Base-by-base conservation (phyloP, 176 grass and related monocot species). In the Aegilops sharonensis region DNA sequence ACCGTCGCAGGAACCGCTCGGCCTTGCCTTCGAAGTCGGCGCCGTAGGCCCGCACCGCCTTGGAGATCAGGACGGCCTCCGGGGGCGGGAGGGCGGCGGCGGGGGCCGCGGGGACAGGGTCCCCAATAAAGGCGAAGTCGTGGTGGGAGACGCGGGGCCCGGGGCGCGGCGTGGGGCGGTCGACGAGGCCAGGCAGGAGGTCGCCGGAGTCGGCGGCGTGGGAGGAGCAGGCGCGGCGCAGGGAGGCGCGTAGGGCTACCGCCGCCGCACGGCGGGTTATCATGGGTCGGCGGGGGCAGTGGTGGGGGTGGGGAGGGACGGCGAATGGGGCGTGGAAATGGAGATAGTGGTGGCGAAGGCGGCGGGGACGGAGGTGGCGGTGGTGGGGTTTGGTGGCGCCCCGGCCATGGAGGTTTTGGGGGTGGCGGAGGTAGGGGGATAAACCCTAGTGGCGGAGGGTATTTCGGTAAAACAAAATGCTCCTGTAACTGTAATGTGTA, bases 61-160 rank as follows among this genome's bases (percentile, higher is more conserved):
- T 96, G 52, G 90, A 94, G 71, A 99, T 83, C 68, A 99, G 80
- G 81, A 94, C 24, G 21, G 90, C 94, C 77, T 94, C 92, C 24
- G 72, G 78, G 17, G 97, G 88, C 11, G 69, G 81, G 73, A 88
- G 65, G 14, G 64, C 36, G 9, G 57, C 87, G 29, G 61, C 17
- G 84, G n/a, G 81, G 35, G 72, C 48, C 17, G 68, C 68, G 23
- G 31, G 81, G 4, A 64, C 59, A 57, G 88, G 84, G 47, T 93
- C 85, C 45, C 77, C 83, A 24, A 96, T 68, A 84, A 99, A 99
- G 20, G 87, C 71, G 21, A 99, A 96, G 77, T 96, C 92, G 45
- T 91, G 88, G 36, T 62, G 37, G 27, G 87, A 88, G 72, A 96
- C 68, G 17, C 23, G 40, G 17, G 78, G 50, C 4, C 12, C 17